These are phyloP conservation scores for Verticillium tricorpus DNA, from an alignment of 2,329 filamentous ascomycete genomes.

Conservation along the genomic window DNA sequence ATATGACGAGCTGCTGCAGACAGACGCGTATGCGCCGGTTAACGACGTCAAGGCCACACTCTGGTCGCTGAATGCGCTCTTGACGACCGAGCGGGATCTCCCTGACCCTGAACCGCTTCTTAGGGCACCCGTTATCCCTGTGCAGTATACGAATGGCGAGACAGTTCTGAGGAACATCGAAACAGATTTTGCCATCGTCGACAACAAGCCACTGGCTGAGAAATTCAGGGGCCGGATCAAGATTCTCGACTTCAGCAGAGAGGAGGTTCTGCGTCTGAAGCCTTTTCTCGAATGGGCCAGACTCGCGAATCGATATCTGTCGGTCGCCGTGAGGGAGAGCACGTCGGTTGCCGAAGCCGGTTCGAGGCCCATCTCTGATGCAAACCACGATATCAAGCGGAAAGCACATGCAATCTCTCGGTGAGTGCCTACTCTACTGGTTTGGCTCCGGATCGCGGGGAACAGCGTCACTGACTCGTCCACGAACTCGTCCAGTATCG, in stretches of 20 bases:
- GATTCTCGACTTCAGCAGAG: conserved; percentile 28
- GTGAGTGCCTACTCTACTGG: conserved; percentile 16
- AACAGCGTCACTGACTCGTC: background rate
- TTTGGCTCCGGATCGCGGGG: background rate
- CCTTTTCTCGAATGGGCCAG: conserved; percentile 28
- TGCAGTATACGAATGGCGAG: conserved; percentile 15
- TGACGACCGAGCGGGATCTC: conserved; percentile 6
- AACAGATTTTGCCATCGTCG: conserved; percentile 26
- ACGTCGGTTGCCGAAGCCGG: conserved; percentile 18
- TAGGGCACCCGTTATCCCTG: conserved; percentile 15
- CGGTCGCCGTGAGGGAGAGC: conserved; percentile 24
- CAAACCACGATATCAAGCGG: conserved; percentile 19
- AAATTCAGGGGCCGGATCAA: conserved; percentile 23
- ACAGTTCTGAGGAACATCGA: conserved; percentile 8
- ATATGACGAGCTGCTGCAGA: conserved; percentile 22
- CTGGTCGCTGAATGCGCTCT: conserved; percentile 25
- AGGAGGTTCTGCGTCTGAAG: conserved; percentile 23
- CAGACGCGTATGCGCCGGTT: conserved; percentile 6
- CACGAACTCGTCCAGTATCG: background rate
- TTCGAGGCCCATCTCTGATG: conserved; percentile 14
- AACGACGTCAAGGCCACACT: conserved; percentile 24
- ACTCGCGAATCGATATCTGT: conserved; percentile 26
- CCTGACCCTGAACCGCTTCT: conserved; percentile 10
- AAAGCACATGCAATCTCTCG: conserved; percentile 26
- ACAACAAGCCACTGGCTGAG: conserved; percentile 21